Evolutionary conservation across 2,329 filamentous ascomycete genomes (phyloP).

Genomic region (Aspergillus sp.): DNA sequence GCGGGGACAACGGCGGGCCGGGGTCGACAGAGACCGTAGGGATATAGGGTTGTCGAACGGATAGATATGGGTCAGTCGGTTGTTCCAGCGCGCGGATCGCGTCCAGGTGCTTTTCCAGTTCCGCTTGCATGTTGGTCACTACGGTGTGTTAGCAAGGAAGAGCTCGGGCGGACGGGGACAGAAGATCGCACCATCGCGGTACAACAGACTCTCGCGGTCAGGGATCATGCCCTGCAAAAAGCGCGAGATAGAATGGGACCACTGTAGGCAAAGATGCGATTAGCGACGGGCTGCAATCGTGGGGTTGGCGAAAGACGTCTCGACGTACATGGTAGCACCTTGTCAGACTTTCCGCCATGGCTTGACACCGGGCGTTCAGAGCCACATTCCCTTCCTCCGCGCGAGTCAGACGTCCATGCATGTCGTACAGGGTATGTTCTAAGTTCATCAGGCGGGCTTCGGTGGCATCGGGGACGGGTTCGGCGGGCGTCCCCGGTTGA

Average conservation of each 20-base stretch:
- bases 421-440: slow-evolving; percentile 79
- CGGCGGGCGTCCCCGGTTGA: slow-evolving; percentile 80
- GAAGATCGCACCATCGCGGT: slow-evolving; percentile 70
- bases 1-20: slow-evolving; percentile 74
- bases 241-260: slow-evolving; percentile 80
- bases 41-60: slow-evolving; percentile 65
- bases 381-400: slow-evolving; percentile 80
- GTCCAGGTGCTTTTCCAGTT: slow-evolving; percentile 61
- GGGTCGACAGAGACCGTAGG: slow-evolving; percentile 62
- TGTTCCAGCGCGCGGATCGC: slow-evolving; percentile 55
- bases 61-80: slow-evolving; percentile 64
- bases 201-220: slow-evolving; percentile 70
- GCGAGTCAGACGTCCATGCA: slow-evolving; percentile 71
- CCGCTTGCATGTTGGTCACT: slow-evolving; percentile 54
- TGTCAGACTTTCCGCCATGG: slow-evolving; percentile 74
- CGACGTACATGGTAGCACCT: slow-evolving; percentile 62
- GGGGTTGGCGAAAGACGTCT: no score
- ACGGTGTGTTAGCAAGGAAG: neutral
- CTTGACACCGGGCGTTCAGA: slow-evolving; percentile 76
- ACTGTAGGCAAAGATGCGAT: slow-evolving; percentile 43
- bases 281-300: neutral
- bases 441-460: slow-evolving; percentile 73
- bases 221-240: slow-evolving; percentile 71
- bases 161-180: neutral
- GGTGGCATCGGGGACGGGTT: slow-evolving; percentile 73